A percentile compares a stretch with the other conserved stretches of the same genome.
phyloP scores from a whole-genome alignment of 2,329 filamentous ascomycete species.

The Colletotrichum sp. region DNA sequence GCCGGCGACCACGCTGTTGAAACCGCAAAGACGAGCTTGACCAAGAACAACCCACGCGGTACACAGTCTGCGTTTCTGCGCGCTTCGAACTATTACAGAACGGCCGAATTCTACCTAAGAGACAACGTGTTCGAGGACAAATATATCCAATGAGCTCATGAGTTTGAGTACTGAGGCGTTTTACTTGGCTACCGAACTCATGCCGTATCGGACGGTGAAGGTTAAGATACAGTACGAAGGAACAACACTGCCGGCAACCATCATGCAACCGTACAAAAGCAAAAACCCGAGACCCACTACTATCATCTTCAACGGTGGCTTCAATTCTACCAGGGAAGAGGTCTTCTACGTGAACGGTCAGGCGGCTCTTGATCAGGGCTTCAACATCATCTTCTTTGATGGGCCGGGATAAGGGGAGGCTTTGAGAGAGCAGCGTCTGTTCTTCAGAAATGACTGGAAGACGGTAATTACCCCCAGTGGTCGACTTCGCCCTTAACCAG shows the following conservation, averaged over 20 bases:
- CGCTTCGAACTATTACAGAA: not conserved
- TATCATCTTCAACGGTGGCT: not conserved
- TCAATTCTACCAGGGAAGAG: not conserved
- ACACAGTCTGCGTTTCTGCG: not conserved
- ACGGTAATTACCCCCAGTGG: not conserved
- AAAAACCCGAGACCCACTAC: accelerated
- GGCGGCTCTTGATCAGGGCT: not conserved
- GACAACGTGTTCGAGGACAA: not conserved
- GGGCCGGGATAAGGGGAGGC: not conserved
- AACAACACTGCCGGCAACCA: not conserved
- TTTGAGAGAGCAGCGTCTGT: not conserved
- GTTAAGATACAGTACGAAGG: not conserved
- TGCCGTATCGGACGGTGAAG: not conserved
- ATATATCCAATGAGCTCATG: not conserved
- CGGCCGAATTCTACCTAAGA: not conserved
- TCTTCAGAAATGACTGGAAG: not conserved
- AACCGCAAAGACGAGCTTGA: not conserved
- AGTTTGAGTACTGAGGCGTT: accelerated
- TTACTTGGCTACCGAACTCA: not conserved
- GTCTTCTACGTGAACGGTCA: not conserved
- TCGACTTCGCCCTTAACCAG: not conserved
- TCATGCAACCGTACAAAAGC: not conserved
- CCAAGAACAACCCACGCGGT: not conserved
- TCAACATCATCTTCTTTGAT: not conserved
- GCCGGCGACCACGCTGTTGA: not conserved